Conservation (phyloP, 1,139 yeast species). For the Lodderomyces jiufengensis region DNA sequence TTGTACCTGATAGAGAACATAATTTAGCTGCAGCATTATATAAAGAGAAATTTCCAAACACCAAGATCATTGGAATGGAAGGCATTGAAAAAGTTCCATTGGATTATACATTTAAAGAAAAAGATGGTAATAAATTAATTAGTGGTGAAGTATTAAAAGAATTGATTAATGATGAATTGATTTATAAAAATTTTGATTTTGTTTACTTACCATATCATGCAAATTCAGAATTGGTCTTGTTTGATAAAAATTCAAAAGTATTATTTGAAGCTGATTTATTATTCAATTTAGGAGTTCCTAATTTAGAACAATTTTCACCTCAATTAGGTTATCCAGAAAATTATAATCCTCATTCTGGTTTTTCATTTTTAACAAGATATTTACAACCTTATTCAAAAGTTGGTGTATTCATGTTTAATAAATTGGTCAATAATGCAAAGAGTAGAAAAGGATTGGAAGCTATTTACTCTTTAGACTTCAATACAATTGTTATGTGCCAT, state of each 20-base stretch:
- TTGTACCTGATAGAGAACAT: constrained; percentile 54
- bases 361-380: constrained; percentile 32
- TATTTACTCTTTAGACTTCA: constrained; percentile 45
- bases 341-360: constrained; percentile 39
- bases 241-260: constrained; percentile 42
- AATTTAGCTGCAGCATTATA: constrained; percentile 55
- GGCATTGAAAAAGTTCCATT: constrained; percentile 31
- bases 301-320: constrained; percentile 35
- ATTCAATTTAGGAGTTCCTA: constrained; percentile 41
- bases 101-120: constrained; percentile 30
- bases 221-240: constrained; percentile 55
- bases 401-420: constrained; percentile 31
- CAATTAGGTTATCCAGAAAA: constrained; percentile 37
- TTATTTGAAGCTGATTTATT: constrained; percentile 56
- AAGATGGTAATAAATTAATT: constrained; percentile 26
- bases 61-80: constrained; percentile 51
- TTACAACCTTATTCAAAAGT: constrained; percentile 37
- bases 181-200: constrained; percentile 45
- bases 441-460: constrained; percentile 28
- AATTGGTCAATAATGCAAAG: constrained; percentile 18
- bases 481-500: constrained; percentile 53
- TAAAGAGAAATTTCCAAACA: constrained; percentile 43
- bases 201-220: constrained; percentile 51
- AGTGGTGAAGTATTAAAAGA: constrained; percentile 19
- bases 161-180: constrained; percentile 23